A percentile compares a stretch with the other conserved stretches of the same genome.
phyloP scores from a whole-genome alignment of 2,329 filamentous ascomycete genomes.

The Paecilomyces dactylethromorphus region DNA sequence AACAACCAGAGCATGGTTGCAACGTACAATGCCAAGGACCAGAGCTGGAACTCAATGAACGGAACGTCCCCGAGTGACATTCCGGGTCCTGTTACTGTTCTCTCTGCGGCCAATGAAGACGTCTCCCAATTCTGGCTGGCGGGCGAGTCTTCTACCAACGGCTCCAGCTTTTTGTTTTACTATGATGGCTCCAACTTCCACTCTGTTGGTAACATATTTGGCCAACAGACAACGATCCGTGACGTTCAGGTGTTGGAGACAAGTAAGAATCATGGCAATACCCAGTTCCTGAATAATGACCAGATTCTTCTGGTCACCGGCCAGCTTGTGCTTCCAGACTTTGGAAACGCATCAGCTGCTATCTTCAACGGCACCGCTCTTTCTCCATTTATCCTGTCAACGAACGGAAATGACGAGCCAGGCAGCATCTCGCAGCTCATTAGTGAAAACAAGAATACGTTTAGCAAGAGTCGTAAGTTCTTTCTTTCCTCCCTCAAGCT shows the following conservation, averaged over 20 bases:
- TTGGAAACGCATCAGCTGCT: conserved; percentile 77
- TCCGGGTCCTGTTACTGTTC: conserved; percentile 71
- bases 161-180: conserved; percentile 71
- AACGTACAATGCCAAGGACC: conserved; percentile 62
- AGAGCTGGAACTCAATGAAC: conserved; percentile 56
- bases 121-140: conserved; percentile 74
- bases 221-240: conserved; percentile 60
- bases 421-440: conserved; percentile 79
- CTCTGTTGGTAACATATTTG: conserved; percentile 58
- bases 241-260: conserved; percentile 77
- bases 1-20: conserved; percentile 62
- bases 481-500: conserved; percentile 1
- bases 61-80: conserved; percentile 49
- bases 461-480: conserved; percentile 56
- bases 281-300: conserved; percentile 56
- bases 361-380: conserved; percentile 79
- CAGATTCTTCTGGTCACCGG: conserved; percentile 81
- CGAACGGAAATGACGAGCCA: conserved; percentile 54
- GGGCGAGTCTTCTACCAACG: conserved; percentile 59
- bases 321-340: conserved; percentile 64
- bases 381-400: conserved; percentile 74
- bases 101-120: conserved; percentile 67
- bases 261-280: conserved; percentile 59
- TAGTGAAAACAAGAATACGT: conserved; percentile 72
- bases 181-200: conserved; percentile 70